phyloP scores from a whole-genome alignment of 805 yeast genomes.

The Peterozyma toletana region DNA sequence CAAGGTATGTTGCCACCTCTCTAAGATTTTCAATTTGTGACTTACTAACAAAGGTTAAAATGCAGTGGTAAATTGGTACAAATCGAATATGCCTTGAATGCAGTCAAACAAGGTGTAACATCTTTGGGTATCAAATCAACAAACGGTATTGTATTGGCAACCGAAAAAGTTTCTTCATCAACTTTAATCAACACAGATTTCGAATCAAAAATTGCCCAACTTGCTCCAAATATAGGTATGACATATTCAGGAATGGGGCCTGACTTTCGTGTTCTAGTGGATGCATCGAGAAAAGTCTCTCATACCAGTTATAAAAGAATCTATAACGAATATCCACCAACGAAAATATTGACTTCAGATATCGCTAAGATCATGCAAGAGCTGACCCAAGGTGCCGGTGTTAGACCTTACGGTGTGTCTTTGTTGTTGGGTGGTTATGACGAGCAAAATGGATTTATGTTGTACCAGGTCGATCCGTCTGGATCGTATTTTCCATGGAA shows the following conservation, averaged over 20 bases:
- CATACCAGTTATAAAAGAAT: conserved; percentile 89
- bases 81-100: conserved; percentile 95
- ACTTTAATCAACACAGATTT: conserved; percentile 69
- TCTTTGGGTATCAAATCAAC: conserved; percentile 91
- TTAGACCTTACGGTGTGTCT: conserved; percentile 97
- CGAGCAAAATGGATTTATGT: conserved; percentile 56
- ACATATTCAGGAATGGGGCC: conserved; percentile 99
- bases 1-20: conserved; percentile 52
- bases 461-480: conserved; percentile 96
- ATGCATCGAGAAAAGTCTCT: conserved; percentile 87
- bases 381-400: conserved; percentile 98
- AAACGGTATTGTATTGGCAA: conserved; percentile 93
- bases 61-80: conserved; percentile 92
- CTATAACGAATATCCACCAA: conserved; percentile 96
- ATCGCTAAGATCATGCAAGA: conserved; percentile 97
- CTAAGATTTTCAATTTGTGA: too few species aligned
- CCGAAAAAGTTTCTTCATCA: conserved; percentile 86
- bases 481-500: conserved; percentile 99
- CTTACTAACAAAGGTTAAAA: conserved; percentile 2
- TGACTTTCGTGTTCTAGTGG: conserved; percentile 90
- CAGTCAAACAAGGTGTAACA: conserved; percentile 97
- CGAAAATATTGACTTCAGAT: conserved; percentile 87
- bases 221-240: conserved; percentile 95
- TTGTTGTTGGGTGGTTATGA: conserved; percentile 92
- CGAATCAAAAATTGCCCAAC: conserved; percentile 66